A percentile compares a stretch with the other conserved stretches of the same genome.
These are phyloP conservation scores for Haplosporangium sp. DNA, from an alignment of 371 early-diverging fungal species.

Conservation along the genomic window DNA sequence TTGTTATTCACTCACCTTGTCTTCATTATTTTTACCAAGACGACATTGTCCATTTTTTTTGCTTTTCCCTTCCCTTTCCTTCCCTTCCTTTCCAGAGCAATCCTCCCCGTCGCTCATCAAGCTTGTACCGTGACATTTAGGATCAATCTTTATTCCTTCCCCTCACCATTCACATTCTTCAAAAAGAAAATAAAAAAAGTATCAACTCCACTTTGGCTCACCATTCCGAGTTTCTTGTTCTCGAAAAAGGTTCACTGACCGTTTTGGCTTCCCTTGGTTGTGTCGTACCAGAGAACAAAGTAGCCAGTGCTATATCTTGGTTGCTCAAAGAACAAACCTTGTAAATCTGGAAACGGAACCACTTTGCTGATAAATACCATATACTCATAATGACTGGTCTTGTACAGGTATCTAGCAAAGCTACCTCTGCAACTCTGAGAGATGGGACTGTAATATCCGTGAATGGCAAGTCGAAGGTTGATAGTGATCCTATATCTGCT, in stretches of 20 bases:
- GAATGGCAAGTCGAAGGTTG: slow-evolving; percentile 33
- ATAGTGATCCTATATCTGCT: background rate
- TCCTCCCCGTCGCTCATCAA: background rate
- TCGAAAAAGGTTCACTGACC: background rate
- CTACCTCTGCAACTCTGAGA: slow-evolving; percentile 30
- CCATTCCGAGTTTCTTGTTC: slow-evolving; percentile 3
- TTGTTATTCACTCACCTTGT: background rate
- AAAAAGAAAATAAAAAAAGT: background rate
- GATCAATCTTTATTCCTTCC: background rate
- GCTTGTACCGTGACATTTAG: background rate
- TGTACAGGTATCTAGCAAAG: slow-evolving; percentile 19
- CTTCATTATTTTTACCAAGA: background rate
- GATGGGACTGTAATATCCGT: slow-evolving; percentile 48
- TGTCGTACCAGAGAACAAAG: background rate
- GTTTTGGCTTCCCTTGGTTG: background rate
- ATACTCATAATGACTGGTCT: slow-evolving; percentile 34
- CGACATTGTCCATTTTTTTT: background rate
- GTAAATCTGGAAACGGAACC: background rate
- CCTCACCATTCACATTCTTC: background rate
- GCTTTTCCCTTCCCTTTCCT: slow-evolving; percentile 1
- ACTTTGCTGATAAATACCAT: background rate
- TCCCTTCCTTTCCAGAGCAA: background rate
- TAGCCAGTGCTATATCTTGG: background rate
- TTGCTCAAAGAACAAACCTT: background rate
- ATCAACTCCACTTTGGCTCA: background rate